phyloP scores from a whole-genome alignment of 2,329 filamentous ascomycete species.

The Trichoderma breve region DNA sequence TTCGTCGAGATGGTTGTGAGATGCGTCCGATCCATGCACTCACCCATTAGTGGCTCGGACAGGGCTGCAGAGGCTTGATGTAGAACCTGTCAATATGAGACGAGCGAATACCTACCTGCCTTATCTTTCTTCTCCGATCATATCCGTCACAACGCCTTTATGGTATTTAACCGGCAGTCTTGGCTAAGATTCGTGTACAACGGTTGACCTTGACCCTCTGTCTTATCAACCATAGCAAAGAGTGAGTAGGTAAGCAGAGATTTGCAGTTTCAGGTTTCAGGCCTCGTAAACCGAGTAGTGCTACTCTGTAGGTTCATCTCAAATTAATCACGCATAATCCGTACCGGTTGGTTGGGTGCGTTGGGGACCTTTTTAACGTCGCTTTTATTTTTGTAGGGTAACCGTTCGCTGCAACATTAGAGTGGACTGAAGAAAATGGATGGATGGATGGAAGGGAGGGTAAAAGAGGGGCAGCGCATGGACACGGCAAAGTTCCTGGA shows the following conservation, averaged over 20 bases:
- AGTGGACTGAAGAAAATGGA: conserved; percentile 5
- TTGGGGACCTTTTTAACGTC: not conserved
- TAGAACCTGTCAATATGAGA: not conserved
- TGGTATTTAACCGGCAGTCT: not conserved
- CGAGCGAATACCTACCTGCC: not conserved
- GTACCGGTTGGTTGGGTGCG: conserved; percentile 8
- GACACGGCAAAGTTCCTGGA: not conserved
- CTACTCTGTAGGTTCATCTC: not conserved
- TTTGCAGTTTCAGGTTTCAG: not conserved
- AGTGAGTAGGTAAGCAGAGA: not conserved
- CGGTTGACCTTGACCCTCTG: not conserved
- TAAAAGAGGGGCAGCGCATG: conserved; percentile 16
- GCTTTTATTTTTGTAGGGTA: conserved; percentile 6
- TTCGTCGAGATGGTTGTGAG: not conserved
- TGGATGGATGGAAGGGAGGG: not conserved
- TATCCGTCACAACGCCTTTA: not conserved
- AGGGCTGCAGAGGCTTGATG: not conserved
- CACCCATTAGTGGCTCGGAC: not conserved
- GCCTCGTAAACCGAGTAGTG: not conserved
- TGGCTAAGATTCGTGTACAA: not conserved
- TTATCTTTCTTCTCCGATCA: not conserved
- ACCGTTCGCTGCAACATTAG: conserved; percentile 8
- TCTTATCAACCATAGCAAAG: not conserved
- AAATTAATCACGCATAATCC: conserved; percentile 11
- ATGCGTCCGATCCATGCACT: not conserved